Evolutionary conservation across 495 filamentous ascomycete genomes (phyloP), one percentile per base, ranked within the genome.

Genomic region (Aspergillus affinis): DNA sequence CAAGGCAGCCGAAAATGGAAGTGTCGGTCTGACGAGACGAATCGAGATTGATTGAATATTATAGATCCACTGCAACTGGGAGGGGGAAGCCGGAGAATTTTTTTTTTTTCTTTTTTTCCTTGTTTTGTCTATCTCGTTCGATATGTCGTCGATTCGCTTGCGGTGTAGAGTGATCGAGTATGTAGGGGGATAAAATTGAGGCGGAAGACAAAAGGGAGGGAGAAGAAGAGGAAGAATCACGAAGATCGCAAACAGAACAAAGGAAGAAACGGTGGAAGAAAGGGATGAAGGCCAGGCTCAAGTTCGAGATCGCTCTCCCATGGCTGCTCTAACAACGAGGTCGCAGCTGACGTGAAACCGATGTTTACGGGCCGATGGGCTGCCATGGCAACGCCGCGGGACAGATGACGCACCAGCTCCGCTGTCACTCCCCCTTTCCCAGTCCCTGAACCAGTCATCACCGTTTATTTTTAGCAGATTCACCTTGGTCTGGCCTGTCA

Each of bases 371-470:
- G 59, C 36, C 54, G 59, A 30, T 30, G 46, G 48, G 73, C 68
- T 80, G 76, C 70, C 72, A 80, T 80, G 69, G 77, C 77, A 79
- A 79, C 75, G 64, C 44, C 57, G 46, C 48, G 54, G 26, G 51
- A 47, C 60, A 41, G 36, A 73, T 75, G 75, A 74, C 75, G 74
- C 71, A 61, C 50, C 8, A 44, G 36, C 36, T 41, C 36, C 36
- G 58, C 58, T 51, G 58, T 60, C 58, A 60, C 36, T 41, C 29
- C 49, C 44, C 45, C 23, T n/a, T 32, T 36, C 30, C 19, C n/a
- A 18, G 41, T 45, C 51, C 15, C 41, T 64, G 57, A 53, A 48
- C 53, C 36, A 41, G 36, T 41, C 47, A 49, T 49, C 13, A 6
- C 21, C 21, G 18, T 49, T 49, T 49, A 49, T 49, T 49, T 49